Base-by-base conservation (phyloP, 2,329 filamentous ascomycete species). In the Verticillium klebahnii region DNA sequence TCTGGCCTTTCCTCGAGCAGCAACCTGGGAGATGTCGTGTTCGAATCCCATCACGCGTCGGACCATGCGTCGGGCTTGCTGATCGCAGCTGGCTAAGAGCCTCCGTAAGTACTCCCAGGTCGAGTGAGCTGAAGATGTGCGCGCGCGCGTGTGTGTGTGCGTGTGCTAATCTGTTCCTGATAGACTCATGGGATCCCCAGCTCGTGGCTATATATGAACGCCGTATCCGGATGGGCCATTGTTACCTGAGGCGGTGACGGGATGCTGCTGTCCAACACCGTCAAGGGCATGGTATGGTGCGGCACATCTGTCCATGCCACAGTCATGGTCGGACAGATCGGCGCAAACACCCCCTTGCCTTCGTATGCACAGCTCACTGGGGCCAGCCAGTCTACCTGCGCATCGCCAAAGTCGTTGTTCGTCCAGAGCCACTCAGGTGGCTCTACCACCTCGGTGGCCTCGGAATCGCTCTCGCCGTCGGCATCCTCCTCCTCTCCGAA, bases 401-500 rank as follows among this genome's bases (percentile, higher is more conserved):
- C 55, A 8, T 65, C 63, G 19, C 65, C 62, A 29, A n/a, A 34
- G 32, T 62, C 59, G 45, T 62, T 58, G 11, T 56, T 25, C 32
- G 59, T 39, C 64, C 65, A 65, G 19, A 66, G 39, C 65, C 65
- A 66, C 14, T 65, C 64, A 11, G 64, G 64, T 19, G 60, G 29
- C 3, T 62, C 54, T 14, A 60, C 62, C 4, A 58, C 15, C 7
- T 32, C 54, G 2, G 25, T 56, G 54, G 6, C 15, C 29, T 17
- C 29, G 3, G 29, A 34, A 25, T 56, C 54, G 15, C 54, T 32
- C n/a, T 56, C 54, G 31, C 54, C 58, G 32, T 64, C 60, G 23
- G 55, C 61, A 14, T 64, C 60, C 14, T 60, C 58, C 52, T 66
- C 62, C 37, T 60, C 59, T 11, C 54, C 54, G 31, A 57, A 36